Conservation (phyloP, 768 basidiomycete species). For the Hydnum rufescens region DNA sequence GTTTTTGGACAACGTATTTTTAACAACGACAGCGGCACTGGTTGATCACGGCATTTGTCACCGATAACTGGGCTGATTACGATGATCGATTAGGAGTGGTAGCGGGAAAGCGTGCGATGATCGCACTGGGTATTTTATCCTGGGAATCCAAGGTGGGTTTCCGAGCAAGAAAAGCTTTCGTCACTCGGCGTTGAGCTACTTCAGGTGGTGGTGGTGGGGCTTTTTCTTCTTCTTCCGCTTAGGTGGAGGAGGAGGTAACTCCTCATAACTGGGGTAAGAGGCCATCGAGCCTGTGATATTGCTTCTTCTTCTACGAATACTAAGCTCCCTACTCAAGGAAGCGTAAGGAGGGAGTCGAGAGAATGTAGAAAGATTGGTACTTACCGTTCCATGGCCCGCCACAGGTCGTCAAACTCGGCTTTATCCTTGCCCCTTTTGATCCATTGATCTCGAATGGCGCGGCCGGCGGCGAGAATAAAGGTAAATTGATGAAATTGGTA, state of each 20-base stretch:
- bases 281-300: neutral
- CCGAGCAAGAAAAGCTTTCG: neutral
- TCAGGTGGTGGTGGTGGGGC: neutral
- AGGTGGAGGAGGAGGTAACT: neutral
- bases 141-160: neutral
- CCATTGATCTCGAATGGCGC: neutral
- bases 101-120: too few relatives aligned
- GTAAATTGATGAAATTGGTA: neutral
- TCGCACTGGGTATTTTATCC: too few relatives aligned
- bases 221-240: neutral
- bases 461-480: neutral
- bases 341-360: neutral
- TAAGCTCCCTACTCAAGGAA: neutral
- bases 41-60: too few relatives aligned
- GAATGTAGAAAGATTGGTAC: neutral
- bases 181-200: neutral
- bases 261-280: neutral
- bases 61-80: too few relatives aligned
- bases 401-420: neutral
- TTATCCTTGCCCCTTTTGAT: neutral
- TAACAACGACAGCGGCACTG: too few relatives aligned
- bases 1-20: too few relatives aligned
- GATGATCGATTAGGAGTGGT: too few relatives aligned
- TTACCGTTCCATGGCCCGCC: neutral
- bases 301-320: neutral